Evolutionary conservation across 495 filamentous ascomycete species (phyloP), one percentile per base, ranked within the genome.

Genomic region (Penicillium ochrochloron): DNA sequence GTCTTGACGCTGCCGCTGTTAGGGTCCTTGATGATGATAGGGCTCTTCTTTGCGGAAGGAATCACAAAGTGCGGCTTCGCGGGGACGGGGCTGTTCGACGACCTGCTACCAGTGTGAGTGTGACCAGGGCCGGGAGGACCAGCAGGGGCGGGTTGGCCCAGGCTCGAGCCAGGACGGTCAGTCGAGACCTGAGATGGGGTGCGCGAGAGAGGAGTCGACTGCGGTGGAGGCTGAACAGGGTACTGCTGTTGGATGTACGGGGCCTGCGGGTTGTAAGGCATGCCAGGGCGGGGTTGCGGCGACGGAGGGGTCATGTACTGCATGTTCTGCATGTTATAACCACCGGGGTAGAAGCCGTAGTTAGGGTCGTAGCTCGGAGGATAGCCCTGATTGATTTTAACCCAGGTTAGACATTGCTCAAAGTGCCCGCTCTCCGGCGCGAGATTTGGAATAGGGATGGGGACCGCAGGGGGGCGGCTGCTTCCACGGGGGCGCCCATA

Each of bases 1-100:
- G 78, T 83, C 67, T 83, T 83, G 29, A 89, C 77, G 21, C 72
- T 84, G 72, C 91, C 90, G 59, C 91, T 93, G 48, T 86, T 82
- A 1, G 90, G 81, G 64, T 92, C 88, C 79, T 90, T 94, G 80
- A 97, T 96, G 42, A 87, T 80, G 54, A 96, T 88, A 2, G 87
- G 82, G 67, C 82, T 90, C 76, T 88, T 90, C 73, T 86, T 90
- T 60, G 76, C 76, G 5, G 78, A 69, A 2, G 86, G 86, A 33
- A 85, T 82, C 35, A 86, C 73, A 62, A 88, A 88, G 57, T 78
- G 70, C 6, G 76, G 70, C 68, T 80, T 84, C 39, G 73, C 71
- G n/a, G 75, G 77, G 42, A 73, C 77, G 5, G 86, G 83, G 66
- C 82, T 85, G 73, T 79, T 85, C 23, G 83, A 81, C 7, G 80